Evolutionary conservation across 164 flowering plant genomes (phyloP), one percentile per base, ranked within the genome.

Genomic region (Nymphaea colorata): DNA sequence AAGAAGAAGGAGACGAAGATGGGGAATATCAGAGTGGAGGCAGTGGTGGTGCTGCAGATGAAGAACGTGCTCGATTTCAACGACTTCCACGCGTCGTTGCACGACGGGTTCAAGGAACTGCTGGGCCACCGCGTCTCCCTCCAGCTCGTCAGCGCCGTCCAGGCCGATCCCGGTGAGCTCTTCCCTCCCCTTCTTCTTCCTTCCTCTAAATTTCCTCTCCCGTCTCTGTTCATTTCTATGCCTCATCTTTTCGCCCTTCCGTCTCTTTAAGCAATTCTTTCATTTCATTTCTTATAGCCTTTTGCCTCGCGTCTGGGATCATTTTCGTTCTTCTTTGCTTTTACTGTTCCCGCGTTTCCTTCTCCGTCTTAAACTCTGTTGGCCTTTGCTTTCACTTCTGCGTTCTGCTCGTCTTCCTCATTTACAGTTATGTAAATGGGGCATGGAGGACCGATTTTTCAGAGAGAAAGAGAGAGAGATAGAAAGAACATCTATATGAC

Each of bases 31-130:
- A 25, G 36, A 55, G 41, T 61, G 63, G 76, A 76, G 59, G 96
- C 89, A n/a, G 70, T 68, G 3, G 89, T 84, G 59, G 86, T 85
- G 74, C 44, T 90, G 82, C 83, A 82, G 90, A 90, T 86, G 87
- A 88, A 85, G 81, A 85, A 81, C 42, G 82, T 83, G 10, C 66
- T 88, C 75, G 91, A 84, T 71, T 74, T 86, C 70, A 81, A 82
- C 16, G 89, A 86, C 64, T 69, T 87, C 44, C 65, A 72, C 18
- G 87, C 85, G 0, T 79, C 85, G 8, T 0, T 85, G n/a, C 67
- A 80, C 10, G 91, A 88, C 67, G 65, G 79, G 0, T 3, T 88
- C 11, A 71, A 80, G 57, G 91, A 85, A 78, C 62, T 85, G 17
- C 3, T 83, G 2, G 86, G 89, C 1, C 53, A 73, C 12, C 66